These are phyloP conservation scores for Alternaria brassicae DNA, from an alignment of 2,329 filamentous ascomycete species.

Conservation along the genomic window DNA sequence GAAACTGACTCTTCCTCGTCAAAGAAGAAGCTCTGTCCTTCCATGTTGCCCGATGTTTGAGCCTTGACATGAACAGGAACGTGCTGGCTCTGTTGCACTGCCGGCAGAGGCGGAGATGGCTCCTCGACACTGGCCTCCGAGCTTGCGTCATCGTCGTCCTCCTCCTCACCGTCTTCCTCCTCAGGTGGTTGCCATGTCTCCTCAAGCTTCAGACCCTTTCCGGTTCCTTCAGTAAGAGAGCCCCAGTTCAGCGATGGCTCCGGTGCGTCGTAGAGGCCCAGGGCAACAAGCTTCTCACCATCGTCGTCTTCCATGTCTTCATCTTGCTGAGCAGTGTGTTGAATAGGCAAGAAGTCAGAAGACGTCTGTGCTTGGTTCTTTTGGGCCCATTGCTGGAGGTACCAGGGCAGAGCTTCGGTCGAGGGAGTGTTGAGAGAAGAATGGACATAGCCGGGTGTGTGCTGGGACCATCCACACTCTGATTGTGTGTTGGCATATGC, in stretches of 20 bases:
- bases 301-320: constrained; percentile 63
- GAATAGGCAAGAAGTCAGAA: constrained; percentile 60
- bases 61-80: constrained; percentile 39
- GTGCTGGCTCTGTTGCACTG: constrained; percentile 26
- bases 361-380: constrained; percentile 42
- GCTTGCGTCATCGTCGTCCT: constrained; percentile 56
- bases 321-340: constrained; percentile 56
- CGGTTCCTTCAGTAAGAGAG: constrained; percentile 58
- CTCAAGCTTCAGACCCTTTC: constrained; percentile 81
- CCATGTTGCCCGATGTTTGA: constrained; percentile 42
- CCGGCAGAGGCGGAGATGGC: constrained; percentile 38
- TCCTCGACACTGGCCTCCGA: constrained; percentile 55
- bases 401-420: constrained; percentile 46
- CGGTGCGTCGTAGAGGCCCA: constrained; percentile 80
- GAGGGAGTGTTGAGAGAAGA: constrained; percentile 43
- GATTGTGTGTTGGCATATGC: constrained; percentile 23
- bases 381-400: constrained; percentile 48
- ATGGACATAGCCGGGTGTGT: constrained; percentile 30
- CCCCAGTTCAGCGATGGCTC: constrained; percentile 65
- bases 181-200: constrained; percentile 76
- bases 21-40: constrained; percentile 53
- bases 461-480: constrained; percentile 41
- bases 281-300: constrained; percentile 78
- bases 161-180: constrained; percentile 50
- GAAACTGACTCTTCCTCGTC: constrained; percentile 48